Evolutionary conservation across 31 red algal species (phyloP).

Genomic region (Asparagopsis taxiformis): DNA sequence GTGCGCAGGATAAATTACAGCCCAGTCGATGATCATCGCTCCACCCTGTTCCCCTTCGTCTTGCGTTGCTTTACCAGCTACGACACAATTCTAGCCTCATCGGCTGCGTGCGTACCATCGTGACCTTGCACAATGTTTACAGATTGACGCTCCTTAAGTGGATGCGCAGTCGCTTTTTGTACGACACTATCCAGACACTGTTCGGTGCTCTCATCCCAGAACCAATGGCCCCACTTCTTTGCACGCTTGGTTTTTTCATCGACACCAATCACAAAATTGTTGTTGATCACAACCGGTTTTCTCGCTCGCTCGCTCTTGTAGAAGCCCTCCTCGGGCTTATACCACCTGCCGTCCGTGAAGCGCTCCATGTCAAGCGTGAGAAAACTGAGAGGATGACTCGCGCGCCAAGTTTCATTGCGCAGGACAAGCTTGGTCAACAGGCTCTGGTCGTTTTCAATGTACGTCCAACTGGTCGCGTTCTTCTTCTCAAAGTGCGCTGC

Average conservation of each 20-base stretch:
- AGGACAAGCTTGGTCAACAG: conserved; percentile 61
- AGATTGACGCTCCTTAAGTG: too few species aligned
- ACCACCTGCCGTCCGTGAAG: conserved; percentile 80
- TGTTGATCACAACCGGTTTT: conserved; percentile 74
- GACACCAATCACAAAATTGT: conserved; percentile 83
- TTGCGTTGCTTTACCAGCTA: too few species aligned
- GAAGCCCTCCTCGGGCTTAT: conserved; percentile 36
- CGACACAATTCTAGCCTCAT: too few species aligned
- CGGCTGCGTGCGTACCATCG: too few species aligned
- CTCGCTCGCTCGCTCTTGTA: conserved; percentile 47
- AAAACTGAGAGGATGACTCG: conserved; percentile 32
- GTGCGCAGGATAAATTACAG: too few species aligned
- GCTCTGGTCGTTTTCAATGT: conserved; percentile 78
- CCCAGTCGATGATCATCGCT: too few species aligned
- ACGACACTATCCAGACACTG: conserved; percentile 27
- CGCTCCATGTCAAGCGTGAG: conserved; percentile 53
- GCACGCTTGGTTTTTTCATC: conserved; percentile 60
- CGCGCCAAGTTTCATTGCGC: conserved; percentile 49
- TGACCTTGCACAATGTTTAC: too few species aligned
- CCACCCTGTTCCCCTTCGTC: too few species aligned
- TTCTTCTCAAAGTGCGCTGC: conserved; percentile 21
- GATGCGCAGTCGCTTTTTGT: too few species aligned
- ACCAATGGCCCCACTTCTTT: conserved; percentile 68
- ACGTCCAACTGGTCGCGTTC: conserved; percentile 43
- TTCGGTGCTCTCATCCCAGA: conserved; percentile 41